Percentiles rank a stretch among this genome's conserved stretches.
Conservation (phyloP, 768 basidiomycete genomes). For the Termitomyces sp. region DNA sequence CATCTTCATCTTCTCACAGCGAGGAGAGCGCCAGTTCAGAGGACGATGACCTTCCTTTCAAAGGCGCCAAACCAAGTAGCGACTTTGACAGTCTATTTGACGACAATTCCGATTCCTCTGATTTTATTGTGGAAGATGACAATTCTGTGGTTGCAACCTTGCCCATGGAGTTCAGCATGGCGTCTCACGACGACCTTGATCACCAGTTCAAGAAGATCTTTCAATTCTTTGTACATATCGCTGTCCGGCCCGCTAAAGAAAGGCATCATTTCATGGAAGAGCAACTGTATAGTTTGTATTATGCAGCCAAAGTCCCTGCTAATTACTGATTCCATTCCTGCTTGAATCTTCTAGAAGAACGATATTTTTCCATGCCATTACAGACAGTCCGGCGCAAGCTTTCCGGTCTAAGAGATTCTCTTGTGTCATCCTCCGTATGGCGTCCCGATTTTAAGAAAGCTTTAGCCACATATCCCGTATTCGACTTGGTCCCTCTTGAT, state of each 20-base stretch:
- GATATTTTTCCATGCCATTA: constrained; percentile 73
- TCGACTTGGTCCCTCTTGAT: constrained; percentile 46
- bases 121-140: constrained; percentile 68
- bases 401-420: constrained; percentile 60
- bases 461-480: constrained; percentile 62
- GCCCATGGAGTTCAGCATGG: constrained; percentile 80
- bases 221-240: constrained; percentile 82
- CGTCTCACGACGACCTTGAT: constrained; percentile 65
- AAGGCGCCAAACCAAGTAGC: constrained; percentile 37
- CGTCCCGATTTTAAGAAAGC: constrained; percentile 56
- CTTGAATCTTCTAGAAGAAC: constrained; percentile 33
- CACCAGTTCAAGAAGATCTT: constrained; percentile 86
- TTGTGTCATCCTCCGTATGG: constrained; percentile 87
- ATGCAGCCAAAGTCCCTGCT: not conserved
- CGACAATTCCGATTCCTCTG: constrained; percentile 31
- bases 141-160: constrained; percentile 36
- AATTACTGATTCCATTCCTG: not conserved
- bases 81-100: constrained; percentile 31
- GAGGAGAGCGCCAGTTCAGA: constrained; percentile 22
- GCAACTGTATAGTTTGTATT: constrained; percentile 41
- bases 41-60: constrained; percentile 29
- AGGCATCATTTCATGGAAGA: constrained; percentile 51
- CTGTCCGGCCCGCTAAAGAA: constrained; percentile 48
- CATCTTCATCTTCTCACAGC: constrained; percentile 16
- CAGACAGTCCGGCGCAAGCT: constrained; percentile 65